Base-by-base conservation (phyloP, 2,329 filamentous ascomycete genomes). In the Pseudocercospora pini-densiflorae region DNA sequence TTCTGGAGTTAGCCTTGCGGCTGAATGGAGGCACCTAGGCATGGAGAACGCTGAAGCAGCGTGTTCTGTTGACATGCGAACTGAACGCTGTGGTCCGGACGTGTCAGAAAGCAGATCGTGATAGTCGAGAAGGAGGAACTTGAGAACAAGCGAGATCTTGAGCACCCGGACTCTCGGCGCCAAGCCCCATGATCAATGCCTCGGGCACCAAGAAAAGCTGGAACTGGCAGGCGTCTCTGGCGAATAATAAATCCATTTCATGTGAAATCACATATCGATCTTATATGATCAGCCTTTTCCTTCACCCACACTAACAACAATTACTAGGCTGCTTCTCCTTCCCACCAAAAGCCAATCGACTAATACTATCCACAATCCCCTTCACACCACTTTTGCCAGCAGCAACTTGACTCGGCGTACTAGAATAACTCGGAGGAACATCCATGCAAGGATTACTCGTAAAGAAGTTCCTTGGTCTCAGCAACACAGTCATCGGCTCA, bases 381-480 rank as follows among this genome's bases (percentile, higher is more conserved):
- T 63, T 72, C 14, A 78, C 65, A 0, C 76, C 77, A 2, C 21
- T 70, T 71, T 78, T 78, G 0, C 77, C 76, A 7, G 74, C 77
- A 12, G 75, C 66, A 70, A 91, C 81, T 77, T 92, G 89, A 72
- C 88, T 92, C 1, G 93, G 92, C 29, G 90, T 90, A 71, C 86
- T 87, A 49, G 87, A 87, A 78, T 89, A 94, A 73, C 87, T 91
- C 0, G 92, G 92, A 63, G 91, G 90, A 16, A 96, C 90, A 78
- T 96, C 92, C 78, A 96, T 67, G 82, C 88, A 90, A 1, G 92
- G 92, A 76, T 94, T 96, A 72, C 87, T 85, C 23, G 85, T 81
- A 80, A 96, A 97, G 85, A 96, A 96, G 81, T 96, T 90, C 49
- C 92, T 83, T 2, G 93, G 93, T 33, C 55, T 24, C 47, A 63